These are phyloP conservation scores for Eruca vesicaria DNA, from an alignment of 441 rosid genomes.

Conservation along the genomic window DNA sequence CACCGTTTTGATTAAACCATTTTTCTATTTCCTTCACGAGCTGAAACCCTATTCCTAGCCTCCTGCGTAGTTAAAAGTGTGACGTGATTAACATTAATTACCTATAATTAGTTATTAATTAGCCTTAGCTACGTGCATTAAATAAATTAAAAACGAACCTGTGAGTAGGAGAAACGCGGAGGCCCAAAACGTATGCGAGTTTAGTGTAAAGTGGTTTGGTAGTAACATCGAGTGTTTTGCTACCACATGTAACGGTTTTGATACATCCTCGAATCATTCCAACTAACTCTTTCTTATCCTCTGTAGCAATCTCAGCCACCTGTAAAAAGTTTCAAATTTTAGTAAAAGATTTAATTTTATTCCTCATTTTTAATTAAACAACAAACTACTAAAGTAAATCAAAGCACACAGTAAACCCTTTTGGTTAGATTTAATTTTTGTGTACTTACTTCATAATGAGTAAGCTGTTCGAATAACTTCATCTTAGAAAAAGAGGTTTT, in stretches of 20 bases:
- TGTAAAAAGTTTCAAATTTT: slow-evolving; percentile 18
- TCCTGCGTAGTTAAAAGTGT: slow-evolving; percentile 38
- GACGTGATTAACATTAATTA: not conserved
- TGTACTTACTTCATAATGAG: not conserved
- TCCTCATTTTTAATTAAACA: not conserved
- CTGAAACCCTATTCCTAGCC: slow-evolving; percentile 79
- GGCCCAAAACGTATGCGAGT: slow-evolving; percentile 88
- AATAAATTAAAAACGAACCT: slow-evolving; percentile 39
- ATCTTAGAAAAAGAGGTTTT: not conserved
- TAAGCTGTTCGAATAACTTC: not conserved
- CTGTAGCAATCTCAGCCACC: slow-evolving; percentile 74
- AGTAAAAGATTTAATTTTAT: not conserved
- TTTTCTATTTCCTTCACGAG: slow-evolving; percentile 61
- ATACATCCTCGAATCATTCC: slow-evolving; percentile 93
- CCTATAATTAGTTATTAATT: not conserved
- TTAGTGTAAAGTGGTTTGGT: slow-evolving; percentile 68
- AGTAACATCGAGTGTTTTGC: slow-evolving; percentile 32
- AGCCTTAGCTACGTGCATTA: not conserved
- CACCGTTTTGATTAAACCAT: slow-evolving; percentile 87
- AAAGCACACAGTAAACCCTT: not conserved
- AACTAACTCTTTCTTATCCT: slow-evolving; percentile 43
- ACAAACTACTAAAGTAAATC: not conserved
- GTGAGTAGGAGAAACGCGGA: slow-evolving; percentile 84
- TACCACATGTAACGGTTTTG: slow-evolving; percentile 92
- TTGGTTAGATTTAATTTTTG: not conserved